Conservation (phyloP, 2,329 filamentous ascomycete genomes). For the Colletotrichum sansevieriae region DNA sequence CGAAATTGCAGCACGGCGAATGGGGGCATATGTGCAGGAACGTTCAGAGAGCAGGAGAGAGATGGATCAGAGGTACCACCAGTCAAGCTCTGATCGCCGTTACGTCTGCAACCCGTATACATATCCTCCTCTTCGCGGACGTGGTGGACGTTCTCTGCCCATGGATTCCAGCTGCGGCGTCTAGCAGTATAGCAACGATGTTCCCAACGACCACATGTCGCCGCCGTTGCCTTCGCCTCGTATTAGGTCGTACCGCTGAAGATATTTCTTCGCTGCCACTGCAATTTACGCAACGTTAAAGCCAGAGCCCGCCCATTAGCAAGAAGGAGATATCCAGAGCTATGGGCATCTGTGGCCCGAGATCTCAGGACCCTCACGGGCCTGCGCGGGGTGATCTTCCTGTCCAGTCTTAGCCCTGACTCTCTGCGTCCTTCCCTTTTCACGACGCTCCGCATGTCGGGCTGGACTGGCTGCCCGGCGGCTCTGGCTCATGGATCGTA, state of each 20-base stretch:
- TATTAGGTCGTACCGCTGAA: constrained; percentile 12
- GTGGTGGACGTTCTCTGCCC: background rate
- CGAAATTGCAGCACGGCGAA: constrained; percentile 11
- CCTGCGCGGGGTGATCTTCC: constrained; percentile 18
- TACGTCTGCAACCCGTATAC: constrained; percentile 26
- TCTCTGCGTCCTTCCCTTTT: background rate
- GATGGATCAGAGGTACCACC: constrained; percentile 13
- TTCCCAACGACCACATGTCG: constrained; percentile 1
- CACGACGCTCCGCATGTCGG: background rate
- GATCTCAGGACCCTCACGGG: constrained; percentile 12
- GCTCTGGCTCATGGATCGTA: constrained; percentile 20
- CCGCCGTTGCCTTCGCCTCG: constrained; percentile 8
- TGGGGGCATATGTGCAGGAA: constrained; percentile 3
- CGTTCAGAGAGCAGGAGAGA: background rate
- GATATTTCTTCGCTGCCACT: constrained; percentile 10
- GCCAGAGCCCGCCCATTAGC: background rate
- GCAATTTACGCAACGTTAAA: constrained; percentile 22
- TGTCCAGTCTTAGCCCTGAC: constrained; percentile 7
- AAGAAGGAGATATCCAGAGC: constrained; percentile 6
- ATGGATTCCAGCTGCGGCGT: constrained; percentile 5
- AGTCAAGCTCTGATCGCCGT: constrained; percentile 36
- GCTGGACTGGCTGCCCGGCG: constrained; percentile 3
- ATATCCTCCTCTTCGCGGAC: constrained; percentile 1
- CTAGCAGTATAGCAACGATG: constrained; percentile 6
- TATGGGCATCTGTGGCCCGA: constrained; percentile 10